Evolutionary conservation across 2,329 filamentous ascomycete genomes (phyloP), one percentile per base, ranked within the genome.

Genomic region (Cordyceps farinosa): DNA sequence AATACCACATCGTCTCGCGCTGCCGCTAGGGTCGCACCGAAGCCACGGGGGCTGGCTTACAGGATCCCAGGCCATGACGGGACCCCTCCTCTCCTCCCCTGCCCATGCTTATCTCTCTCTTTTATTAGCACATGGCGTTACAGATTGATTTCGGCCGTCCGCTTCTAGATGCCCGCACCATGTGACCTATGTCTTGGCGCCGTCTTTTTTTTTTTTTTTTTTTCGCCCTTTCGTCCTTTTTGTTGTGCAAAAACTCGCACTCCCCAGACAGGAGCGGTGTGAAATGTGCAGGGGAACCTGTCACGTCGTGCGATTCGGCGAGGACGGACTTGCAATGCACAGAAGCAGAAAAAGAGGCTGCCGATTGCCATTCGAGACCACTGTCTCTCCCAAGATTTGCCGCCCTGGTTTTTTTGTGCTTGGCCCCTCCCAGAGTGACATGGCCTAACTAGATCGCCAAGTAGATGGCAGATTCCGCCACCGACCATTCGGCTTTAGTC

Each of bases 381-480:
- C 17, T 7, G 29, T 15, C 9, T 11, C 17, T 30, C 47, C 47
- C 30, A 50, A 13, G 27, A 50, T 29, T 51, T 22, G 2, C n/a
- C 10, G 45, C 45, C 22, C n/a, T 22, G 22, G 22, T 22, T 22
- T 22, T 22, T 22, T 22, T 22, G 22, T 22, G 22, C 22, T 22
- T 22, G 48, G 10, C 50, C 32, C 53, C 10, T 27, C 13, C 2
- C 17, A 9, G 9, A 52, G 57, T 30, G 42, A 52, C 29, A 56
- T 48, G 48, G 22, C 11, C 8, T 48, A 22, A 22, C 22, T 22
- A 58, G 57, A 60, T 60, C 57, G 57, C 57, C 57, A 60, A 60
- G 57, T 50, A 44, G 29, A 52, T 44, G 34, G 17, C 57, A 52
- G 57, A 60, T 60, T 60, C 36, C 56, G 44, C 57, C 57, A 22